phyloP scores from a whole-genome alignment of 441 rosid genomes.

The Erodium trifolium region DNA sequence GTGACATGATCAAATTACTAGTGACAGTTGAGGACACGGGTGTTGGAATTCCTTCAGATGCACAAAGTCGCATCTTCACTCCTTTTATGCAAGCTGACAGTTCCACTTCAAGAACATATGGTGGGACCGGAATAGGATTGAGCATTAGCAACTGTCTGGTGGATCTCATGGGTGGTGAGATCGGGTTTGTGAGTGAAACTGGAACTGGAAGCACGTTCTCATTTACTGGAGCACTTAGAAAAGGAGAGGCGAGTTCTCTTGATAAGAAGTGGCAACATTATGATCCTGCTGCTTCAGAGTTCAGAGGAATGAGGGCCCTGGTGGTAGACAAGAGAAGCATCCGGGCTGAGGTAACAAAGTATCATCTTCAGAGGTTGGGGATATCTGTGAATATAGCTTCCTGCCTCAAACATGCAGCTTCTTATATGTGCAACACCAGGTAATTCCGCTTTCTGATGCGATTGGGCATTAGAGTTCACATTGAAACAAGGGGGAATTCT shows the following conservation, averaged over 20 bases:
- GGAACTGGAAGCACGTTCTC: constrained; percentile 81
- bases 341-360: constrained; percentile 72
- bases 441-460: too few relatives aligned
- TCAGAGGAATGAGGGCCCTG: constrained; percentile 56
- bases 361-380: constrained; percentile 75
- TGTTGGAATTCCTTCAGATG: constrained; percentile 69
- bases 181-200: constrained; percentile 76
- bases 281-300: constrained; percentile 40
- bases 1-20: constrained; percentile 46
- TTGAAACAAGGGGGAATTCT: too few relatives aligned
- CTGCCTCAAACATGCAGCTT: constrained; percentile 39
- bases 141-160: constrained; percentile 89
- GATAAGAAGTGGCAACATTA: constrained; percentile 42
- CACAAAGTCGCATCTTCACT: constrained; percentile 73
- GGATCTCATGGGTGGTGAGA: constrained; percentile 91
- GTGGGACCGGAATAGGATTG: constrained; percentile 94
- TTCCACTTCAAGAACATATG: constrained; percentile 90
- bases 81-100: constrained; percentile 99
- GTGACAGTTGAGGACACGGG: constrained; percentile 96
- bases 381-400: constrained; percentile 38
- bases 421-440: constrained; percentile 12
- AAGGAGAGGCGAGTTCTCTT: constrained; percentile 38
- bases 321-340: constrained; percentile 64
- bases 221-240: constrained; percentile 58
- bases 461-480: too few relatives aligned